Base-by-base conservation (phyloP, 345 rosid species). In the Mercurialis annua region DNA sequence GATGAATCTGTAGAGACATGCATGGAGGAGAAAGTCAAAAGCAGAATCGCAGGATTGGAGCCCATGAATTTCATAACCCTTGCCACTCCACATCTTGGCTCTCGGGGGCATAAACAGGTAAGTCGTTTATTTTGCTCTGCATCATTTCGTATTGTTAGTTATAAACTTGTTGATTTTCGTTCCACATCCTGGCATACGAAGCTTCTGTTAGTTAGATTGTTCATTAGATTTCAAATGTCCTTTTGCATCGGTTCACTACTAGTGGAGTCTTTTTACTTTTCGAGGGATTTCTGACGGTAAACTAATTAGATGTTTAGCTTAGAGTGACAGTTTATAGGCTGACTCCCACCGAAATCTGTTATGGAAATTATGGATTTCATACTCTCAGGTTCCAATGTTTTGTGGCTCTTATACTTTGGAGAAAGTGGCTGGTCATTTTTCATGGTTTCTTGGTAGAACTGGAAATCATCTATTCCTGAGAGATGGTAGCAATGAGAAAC, bases 11-110 rank as follows among this genome's bases (percentile, higher is more conserved):
- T 58, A 58, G 88, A 82, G 54, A 47, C 36, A 46, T 43, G 51
- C 57, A 42, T 23, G 2, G 62, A 80, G 43, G 81, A 77, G 62
- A 83, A 78, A 64, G 65, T 47, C 23, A 74, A 64, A 75, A 81
- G 73, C 52, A 87, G 69, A 75, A 88, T 92, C 66, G 92, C 88
- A 44, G 96, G 96, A 71, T 72, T 92, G 66, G 90, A 87, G 71
- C 96, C 98, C 58, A 36, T 84, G 71, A 85, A 80, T 77, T 92
- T 92, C 73, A 86, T 92, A 73, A 92, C 97, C 27, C 76, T 76
- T 73, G 98, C 98, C 29, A 81, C 86, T 0, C 98, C 98, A 31
- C 97, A 92, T 78, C 96, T 92, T 63, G 98, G 97, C 71, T 88
- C 93, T 46, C 79, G 85, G 68, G 81, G 97, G 78, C 97, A 88